Percentiles rank a stretch among this genome's conserved stretches.
Conservation (phyloP, 2,329 filamentous ascomycete genomes). For the Cladophialophora immunda region DNA sequence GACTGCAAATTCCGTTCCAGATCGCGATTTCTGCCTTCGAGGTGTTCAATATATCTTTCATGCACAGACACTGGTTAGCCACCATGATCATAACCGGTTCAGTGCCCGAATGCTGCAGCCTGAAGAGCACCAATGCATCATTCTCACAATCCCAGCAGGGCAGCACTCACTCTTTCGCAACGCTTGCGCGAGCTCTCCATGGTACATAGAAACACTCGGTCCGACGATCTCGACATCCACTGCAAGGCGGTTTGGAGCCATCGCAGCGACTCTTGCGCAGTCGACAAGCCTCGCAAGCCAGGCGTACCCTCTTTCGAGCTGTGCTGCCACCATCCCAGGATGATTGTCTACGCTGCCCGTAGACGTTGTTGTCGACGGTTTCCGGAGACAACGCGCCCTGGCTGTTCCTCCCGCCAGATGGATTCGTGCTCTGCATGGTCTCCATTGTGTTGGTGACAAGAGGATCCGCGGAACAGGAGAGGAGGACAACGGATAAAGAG, state of each 20-base stretch:
- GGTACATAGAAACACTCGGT: not conserved
- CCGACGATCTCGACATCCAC: not conserved
- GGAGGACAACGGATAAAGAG: not conserved
- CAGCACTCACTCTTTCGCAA: not conserved
- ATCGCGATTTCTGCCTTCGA: not conserved
- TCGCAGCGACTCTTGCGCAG: not conserved
- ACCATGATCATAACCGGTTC: not conserved
- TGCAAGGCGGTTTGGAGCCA: not conserved
- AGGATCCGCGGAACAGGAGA: not conserved
- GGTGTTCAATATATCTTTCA: not conserved
- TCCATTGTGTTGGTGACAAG: not conserved
- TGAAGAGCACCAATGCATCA: not conserved
- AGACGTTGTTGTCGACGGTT: not conserved
- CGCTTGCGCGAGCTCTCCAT: not conserved
- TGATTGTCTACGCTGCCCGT: not conserved
- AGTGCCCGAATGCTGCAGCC: not conserved
- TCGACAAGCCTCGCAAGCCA: not conserved
- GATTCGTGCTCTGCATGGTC: not conserved
- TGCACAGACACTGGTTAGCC: not conserved
- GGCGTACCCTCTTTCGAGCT: not conserved
- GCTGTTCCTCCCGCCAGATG: not conserved
- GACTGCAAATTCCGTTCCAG: not conserved
- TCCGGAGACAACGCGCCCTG: not conserved
- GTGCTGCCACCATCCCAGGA: not conserved
- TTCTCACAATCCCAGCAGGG: not conserved